Base-by-base conservation (phyloP, 148 eudicot genomes). In the Spergularia bocconei region DNA sequence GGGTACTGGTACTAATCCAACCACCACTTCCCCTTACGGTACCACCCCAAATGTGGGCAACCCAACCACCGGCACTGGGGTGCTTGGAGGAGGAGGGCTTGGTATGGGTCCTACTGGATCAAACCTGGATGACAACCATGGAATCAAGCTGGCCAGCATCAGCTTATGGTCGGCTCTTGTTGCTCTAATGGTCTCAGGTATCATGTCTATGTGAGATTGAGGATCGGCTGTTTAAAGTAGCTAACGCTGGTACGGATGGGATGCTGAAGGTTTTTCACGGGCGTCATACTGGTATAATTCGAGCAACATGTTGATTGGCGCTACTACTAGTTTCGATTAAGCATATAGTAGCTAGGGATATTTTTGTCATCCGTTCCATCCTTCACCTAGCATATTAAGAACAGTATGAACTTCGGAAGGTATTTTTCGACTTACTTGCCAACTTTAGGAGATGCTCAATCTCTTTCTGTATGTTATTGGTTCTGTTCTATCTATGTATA, bases 81-180 rank as follows among this genome's bases (percentile, higher is more conserved):
- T 61, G 14, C 62, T 79, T 9, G 87, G 84, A 33, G 87, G 87
- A 16, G 85, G 76, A 13, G 81, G 82, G 20, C 73, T 80, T 3
- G 85, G 85, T 13, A n/a, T 88, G 19, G 83, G 85, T 56, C 91
- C 91, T 5, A 73, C 89, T 0, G 89, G 85, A 75, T 11, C 82
- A 4, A 80, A 82, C 84, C 61, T 78, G 20, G 89, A 88, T 50
- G 79, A 78, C 21, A 85, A 76, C 61, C 72, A 68, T 7, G 85
- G 75, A 62, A 29, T 33, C 50, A 63, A 62, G 38, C 83, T 80
- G 33, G 74, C 80, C 29, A 51, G 25, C 41, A 66, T 65, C 20
- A 72, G 36, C 67, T 7, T 67, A 44, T 23, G 69, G 72, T 70
- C 77, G 16, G 58, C 60, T 21, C 59, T 72, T 17, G 13, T 52